Conservation (phyloP, 306 rosid species). For the Ceratonia siliqua region DNA sequence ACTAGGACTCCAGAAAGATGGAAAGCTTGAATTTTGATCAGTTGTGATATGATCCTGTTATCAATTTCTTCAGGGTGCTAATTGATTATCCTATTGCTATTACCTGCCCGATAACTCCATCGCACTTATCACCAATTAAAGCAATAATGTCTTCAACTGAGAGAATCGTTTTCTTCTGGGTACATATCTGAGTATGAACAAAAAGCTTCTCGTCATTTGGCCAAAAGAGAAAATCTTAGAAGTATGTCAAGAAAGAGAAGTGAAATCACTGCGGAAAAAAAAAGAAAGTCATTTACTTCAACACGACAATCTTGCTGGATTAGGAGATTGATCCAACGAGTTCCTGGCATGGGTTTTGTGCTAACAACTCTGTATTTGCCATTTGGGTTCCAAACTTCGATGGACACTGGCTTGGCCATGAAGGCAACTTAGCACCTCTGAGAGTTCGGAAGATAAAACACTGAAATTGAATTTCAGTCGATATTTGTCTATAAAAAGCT, state of each 20-base stretch:
- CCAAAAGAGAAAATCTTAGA: not conserved
- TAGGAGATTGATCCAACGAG: slow-evolving; percentile 96
- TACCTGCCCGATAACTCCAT: slow-evolving; percentile 99
- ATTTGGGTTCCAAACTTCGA: slow-evolving; percentile 92
- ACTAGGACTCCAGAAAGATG: not conserved
- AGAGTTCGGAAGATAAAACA: not conserved
- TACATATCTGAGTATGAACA: slow-evolving; percentile 63
- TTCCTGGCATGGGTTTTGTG: slow-evolving; percentile 98
- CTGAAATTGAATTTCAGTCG: slow-evolving; percentile 5
- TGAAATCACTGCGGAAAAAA: not conserved
- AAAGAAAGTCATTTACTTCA: slow-evolving; percentile 58
- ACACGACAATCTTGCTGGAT: slow-evolving; percentile 87
- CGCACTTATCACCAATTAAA: slow-evolving; percentile 89
- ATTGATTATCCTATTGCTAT: not conserved
- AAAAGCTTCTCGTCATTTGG: not conserved
- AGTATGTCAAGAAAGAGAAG: not conserved
- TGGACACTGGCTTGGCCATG: slow-evolving; percentile 93
- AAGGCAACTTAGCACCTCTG: slow-evolving; percentile 8
- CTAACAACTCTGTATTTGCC: slow-evolving; percentile 96
- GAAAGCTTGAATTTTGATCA: not conserved
- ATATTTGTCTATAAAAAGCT: no score
- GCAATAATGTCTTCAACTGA: slow-evolving; percentile 93
- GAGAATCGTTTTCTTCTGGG: slow-evolving; percentile 89
- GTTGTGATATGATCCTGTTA: not conserved
- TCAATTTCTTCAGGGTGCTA: not conserved